A percentile compares a stretch with the other conserved stretches of the same genome.
Evolutionary conservation across 2,329 filamentous ascomycete genomes (phyloP).

Genomic region (Incumbomyces lentus): DNA sequence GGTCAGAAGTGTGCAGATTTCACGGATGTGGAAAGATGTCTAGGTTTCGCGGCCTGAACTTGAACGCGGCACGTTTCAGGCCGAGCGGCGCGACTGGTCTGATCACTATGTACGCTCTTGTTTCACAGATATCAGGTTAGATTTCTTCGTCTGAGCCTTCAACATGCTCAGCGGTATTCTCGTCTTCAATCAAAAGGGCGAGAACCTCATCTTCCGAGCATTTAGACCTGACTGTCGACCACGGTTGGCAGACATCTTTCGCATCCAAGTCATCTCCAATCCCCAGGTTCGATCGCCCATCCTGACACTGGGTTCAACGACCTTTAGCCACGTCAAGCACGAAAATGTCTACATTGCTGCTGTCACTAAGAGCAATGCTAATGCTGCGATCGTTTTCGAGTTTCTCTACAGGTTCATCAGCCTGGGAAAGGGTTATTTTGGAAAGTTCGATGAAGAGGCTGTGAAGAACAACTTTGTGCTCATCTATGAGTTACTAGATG

Average conservation of each 20-base stretch:
- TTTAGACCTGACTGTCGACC: slow-evolving; percentile 98
- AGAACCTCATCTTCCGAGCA: slow-evolving; percentile 98
- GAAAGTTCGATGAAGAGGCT: slow-evolving; percentile 97
- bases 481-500: slow-evolving; percentile 92
- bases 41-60: no score
- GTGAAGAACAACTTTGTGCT: slow-evolving; percentile 99
- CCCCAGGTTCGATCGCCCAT: slow-evolving; percentile 95
- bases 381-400: slow-evolving; percentile 94
- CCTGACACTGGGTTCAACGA: slow-evolving; percentile 91
- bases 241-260: slow-evolving; percentile 95
- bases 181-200: slow-evolving; percentile 98
- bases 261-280: slow-evolving; percentile 98
- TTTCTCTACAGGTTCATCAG: slow-evolving; percentile 88
- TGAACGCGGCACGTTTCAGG: no score
- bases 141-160: not conserved
- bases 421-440: slow-evolving; percentile 91
- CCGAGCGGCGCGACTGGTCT: not conserved
- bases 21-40: no score
- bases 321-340: slow-evolving; percentile 98
- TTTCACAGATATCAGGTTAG: not conserved
- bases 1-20: no score
- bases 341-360: slow-evolving; percentile 98
- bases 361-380: slow-evolving; percentile 97
- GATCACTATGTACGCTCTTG: not conserved
- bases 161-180: slow-evolving; percentile 91